Base-by-base conservation (phyloP, 2,329 filamentous ascomycete genomes). In the Colletotrichum limetticola region DNA sequence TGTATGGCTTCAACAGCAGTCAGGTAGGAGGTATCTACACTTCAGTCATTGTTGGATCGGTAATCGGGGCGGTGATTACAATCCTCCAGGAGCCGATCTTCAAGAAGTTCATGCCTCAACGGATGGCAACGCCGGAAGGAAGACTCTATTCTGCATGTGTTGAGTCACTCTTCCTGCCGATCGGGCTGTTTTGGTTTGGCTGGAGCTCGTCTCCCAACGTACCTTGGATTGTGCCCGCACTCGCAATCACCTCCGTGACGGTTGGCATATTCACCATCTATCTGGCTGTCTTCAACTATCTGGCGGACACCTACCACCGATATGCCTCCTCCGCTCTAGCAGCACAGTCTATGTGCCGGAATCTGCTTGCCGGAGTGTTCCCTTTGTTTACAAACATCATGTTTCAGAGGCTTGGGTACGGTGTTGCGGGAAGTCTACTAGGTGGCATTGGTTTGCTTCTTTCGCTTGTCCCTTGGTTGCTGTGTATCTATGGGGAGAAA, bases 201-300 rank as follows among this genome's bases (percentile, higher is more conserved):
- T 92, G 91, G 89, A 90, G 90, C 0, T 87, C 87, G 0, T 87
- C 63, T 0, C 81, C 75, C 70, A 81, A 79, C 0, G 82, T 91
- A 0, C 88, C 86, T 58, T 94, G 92, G 91, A 89, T 93, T 37
- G 88, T 89, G 0, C 92, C 92, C 0, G 82, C 88, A 0, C 80
- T 94, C 5, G 91, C 89, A 0, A 84, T 94, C 4, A 88, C 85
- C 0, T 89, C 89, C 63, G 90, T 91, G 1, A 92, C 90, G 0
- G 90, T 93, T 79, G 87, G 92, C 55, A 93, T 94, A 72, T 92
- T 92, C 79, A 89, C 87, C 32, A 91, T 94, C 61, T 92, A 92
- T 76, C 85, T 94, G 1, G 90, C 91, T 0, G 90, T 92, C 0
- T 91, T 93, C 82, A 92, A 93, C 77, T 93, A 93, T 76, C 83